Percentiles rank a stretch among this genome's conserved stretches.
These are phyloP conservation scores for Fraxinus cuspidata DNA, from an alignment of 257 asterid species.

Conservation along the genomic window DNA sequence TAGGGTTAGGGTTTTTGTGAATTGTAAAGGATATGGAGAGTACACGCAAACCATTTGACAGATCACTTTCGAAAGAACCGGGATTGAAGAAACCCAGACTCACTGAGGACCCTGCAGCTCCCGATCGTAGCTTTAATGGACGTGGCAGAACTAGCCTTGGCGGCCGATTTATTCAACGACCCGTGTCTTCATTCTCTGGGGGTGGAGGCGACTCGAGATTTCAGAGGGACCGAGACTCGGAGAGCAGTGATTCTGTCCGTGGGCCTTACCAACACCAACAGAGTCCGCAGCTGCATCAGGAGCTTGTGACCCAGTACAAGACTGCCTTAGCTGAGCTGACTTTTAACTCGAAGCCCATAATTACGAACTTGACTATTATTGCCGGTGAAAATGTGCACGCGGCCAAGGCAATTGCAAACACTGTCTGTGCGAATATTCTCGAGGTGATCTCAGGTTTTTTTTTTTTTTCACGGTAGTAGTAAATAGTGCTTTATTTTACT, in stretches of 20 bases:
- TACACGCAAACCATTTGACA: constrained; percentile 74
- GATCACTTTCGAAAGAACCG: constrained; percentile 70
- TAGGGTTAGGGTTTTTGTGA: constrained; percentile 40
- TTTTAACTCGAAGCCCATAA: constrained; percentile 92
- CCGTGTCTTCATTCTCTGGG: constrained; percentile 41
- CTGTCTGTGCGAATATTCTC: constrained; percentile 71
- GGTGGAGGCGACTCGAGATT: constrained; percentile 38
- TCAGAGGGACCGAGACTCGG: constrained; percentile 55
- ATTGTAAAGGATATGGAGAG: constrained; percentile 69
- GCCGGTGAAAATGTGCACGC: constrained; percentile 95
- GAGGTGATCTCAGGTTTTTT: constrained; percentile 77
- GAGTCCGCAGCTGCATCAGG: constrained; percentile 58
- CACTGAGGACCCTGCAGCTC: constrained; percentile 45
- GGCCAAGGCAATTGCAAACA: constrained; percentile 80
- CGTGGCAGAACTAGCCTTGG: constrained; percentile 17
- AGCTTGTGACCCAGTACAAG: constrained; percentile 88
- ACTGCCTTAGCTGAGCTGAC: constrained; percentile 83
- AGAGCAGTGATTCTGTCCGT: constrained; percentile 54
- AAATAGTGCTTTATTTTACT: constrained; percentile 29
- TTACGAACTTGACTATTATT: constrained; percentile 90
- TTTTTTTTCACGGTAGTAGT: constrained; percentile 23
- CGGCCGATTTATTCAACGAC: constrained; percentile 50
- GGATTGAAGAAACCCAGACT: constrained; percentile 87
- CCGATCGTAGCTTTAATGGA: constrained; percentile 70
- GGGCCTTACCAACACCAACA: constrained; percentile 44